Percentiles rank a stretch among this genome's conserved stretches.
These are phyloP conservation scores for Sarcomyxa edulis DNA, from an alignment of 768 basidiomycete genomes.

Conservation along the genomic window DNA sequence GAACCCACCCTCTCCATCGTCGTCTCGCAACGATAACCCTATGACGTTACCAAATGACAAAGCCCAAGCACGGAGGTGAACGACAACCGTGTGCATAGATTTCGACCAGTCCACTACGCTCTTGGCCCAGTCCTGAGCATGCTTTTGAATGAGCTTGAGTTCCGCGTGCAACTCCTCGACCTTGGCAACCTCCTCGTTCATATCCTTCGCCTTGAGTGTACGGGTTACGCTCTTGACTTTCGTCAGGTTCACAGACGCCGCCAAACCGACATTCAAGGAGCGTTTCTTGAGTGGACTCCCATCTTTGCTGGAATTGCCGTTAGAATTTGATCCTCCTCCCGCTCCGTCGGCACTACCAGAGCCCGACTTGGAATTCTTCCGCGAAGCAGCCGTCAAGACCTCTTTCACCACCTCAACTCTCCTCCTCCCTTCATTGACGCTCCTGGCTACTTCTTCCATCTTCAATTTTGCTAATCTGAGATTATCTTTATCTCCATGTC, in stretches of 20 bases:
- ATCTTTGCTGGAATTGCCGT: no score
- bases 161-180: conserved; percentile 53
- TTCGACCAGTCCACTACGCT: conserved; percentile 61
- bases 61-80: conserved; percentile 56
- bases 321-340: conserved; percentile 24
- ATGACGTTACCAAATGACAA: conserved; percentile 62
- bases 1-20: conserved; percentile 3
- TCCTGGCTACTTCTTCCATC: conserved; percentile 70
- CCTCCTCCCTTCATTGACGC: conserved; percentile 75
- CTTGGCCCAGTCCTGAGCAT: conserved; percentile 58
- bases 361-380: no score
- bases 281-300: conserved; percentile 23
- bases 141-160: conserved; percentile 50
- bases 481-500: conserved; percentile 60
- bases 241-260: conserved; percentile 51
- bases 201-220: conserved; percentile 23
- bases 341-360: conserved; percentile 14
- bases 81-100: conserved; percentile 42
- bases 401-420: conserved; percentile 77
- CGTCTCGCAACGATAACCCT: conserved; percentile 41
- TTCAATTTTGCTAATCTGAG: conserved; percentile 46
- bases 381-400: conserved; percentile 45
- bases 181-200: conserved; percentile 38
- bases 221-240: conserved; percentile 52
- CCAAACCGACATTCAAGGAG: conserved; percentile 35